A percentile compares a stretch with the other conserved stretches of the same genome.
Evolutionary conservation across 2,329 filamentous ascomycete species (phyloP).

Genomic region (Claviceps arundinis): DNA sequence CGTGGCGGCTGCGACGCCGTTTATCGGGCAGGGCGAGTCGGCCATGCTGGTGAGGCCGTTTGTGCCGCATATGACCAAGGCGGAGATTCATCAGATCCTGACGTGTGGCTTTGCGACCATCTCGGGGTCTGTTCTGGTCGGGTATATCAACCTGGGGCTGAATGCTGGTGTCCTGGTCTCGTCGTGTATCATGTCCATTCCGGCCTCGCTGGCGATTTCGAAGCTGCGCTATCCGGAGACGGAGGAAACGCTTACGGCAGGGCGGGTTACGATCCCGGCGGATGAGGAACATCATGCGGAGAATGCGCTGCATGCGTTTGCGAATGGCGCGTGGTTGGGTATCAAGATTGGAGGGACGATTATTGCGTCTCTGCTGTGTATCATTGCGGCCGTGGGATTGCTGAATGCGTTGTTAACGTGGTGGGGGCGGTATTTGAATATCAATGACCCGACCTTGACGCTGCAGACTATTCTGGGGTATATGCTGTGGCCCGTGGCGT

Average conservation of each 20-base stretch:
- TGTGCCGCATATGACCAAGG: constrained; percentile 69
- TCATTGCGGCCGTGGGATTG: constrained; percentile 63
- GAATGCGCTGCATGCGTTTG: constrained; percentile 74
- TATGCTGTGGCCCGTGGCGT: constrained; percentile 63
- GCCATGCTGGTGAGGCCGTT: constrained; percentile 87
- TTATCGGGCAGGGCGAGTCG: constrained; percentile 88
- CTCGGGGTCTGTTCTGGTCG: constrained; percentile 72
- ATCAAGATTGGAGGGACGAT: constrained; percentile 83
- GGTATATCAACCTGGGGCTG: constrained; percentile 73
- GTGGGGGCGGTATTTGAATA: constrained; percentile 70
- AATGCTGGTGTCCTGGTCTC: constrained; percentile 78
- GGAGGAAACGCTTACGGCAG: constrained; percentile 73
- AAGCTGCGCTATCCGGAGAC: constrained; percentile 84
- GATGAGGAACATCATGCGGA: constrained; percentile 62
- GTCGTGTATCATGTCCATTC: constrained; percentile 91
- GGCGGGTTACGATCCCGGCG: constrained; percentile 67
- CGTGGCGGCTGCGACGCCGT: constrained; percentile 82
- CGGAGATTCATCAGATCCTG: constrained; percentile 88
- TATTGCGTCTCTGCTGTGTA: constrained; percentile 64
- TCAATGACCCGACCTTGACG: constrained; percentile 53
- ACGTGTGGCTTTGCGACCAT: constrained; percentile 88
- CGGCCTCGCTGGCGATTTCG: constrained; percentile 75
- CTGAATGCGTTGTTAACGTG: constrained; percentile 67
- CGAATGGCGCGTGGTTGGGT: constrained; percentile 73
- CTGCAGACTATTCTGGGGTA: constrained; percentile 67